A percentile compares a stretch with the other conserved stretches of the same genome.
Conservation (phyloP, 2,329 filamentous ascomycete species). For the Ophiostoma triangulosporum region DNA sequence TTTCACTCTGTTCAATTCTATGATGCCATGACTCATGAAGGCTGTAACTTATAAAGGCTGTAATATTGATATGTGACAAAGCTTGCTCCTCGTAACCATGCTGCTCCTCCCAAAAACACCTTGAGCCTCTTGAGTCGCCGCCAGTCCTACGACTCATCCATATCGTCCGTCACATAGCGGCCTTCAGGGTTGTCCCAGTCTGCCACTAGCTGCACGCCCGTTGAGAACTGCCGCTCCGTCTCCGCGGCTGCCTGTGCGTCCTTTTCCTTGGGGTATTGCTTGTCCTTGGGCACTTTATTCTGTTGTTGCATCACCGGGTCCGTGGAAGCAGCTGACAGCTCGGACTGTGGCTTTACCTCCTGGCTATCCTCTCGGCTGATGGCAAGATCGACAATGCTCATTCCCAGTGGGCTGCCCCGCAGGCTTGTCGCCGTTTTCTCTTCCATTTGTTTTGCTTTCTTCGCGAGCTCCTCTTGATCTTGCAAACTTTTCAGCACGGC, state of each 20-base stretch:
- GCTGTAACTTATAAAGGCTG: background rate
- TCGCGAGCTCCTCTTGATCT: background rate
- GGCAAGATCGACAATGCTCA: background rate
- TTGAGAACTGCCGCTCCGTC: background rate
- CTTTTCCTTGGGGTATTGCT: background rate
- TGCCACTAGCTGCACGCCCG: constrained; percentile 7
- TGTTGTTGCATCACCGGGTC: background rate
- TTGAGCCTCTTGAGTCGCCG: too few species aligned
- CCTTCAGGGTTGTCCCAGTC: constrained; percentile 16
- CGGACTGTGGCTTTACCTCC: too few species aligned
- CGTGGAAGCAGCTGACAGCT: background rate
- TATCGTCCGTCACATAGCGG: constrained; percentile 7
- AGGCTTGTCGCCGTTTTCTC: background rate
- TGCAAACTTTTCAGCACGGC: background rate
- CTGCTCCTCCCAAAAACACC: background rate
- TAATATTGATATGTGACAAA: too few species aligned
- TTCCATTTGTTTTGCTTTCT: background rate
- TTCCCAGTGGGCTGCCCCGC: background rate
- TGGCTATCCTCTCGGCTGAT: background rate
- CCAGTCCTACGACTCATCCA: background rate
- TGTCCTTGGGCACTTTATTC: background rate
- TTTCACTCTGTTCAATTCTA: background rate
- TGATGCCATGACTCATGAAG: background rate
- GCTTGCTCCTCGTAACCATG: too few species aligned
- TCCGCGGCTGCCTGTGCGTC: background rate